Conservation (phyloP, 257 asterid species). For the Petunia secreta region DNA sequence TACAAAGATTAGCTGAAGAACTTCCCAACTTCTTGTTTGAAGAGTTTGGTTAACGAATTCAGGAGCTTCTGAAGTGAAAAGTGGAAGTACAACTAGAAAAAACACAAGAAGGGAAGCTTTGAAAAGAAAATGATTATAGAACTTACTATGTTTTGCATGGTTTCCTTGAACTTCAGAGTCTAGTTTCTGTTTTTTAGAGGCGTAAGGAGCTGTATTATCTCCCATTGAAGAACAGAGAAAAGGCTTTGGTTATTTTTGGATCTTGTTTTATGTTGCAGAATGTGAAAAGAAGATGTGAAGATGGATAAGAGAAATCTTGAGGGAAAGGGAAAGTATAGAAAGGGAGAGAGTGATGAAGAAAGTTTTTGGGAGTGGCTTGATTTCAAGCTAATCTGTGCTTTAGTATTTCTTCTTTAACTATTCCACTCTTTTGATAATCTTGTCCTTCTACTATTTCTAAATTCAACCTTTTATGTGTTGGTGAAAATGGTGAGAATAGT, state of each 20-base stretch:
- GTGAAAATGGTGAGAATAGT: neutral
- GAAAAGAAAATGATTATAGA: constrained; percentile 48
- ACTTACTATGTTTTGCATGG: constrained; percentile 57
- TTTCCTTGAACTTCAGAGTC: constrained; percentile 29
- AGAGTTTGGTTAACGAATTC: constrained; percentile 66
- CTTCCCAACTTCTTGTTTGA: constrained; percentile 79
- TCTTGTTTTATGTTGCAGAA: constrained; percentile 31
- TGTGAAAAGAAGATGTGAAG: constrained; percentile 35
- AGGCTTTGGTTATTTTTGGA: constrained; percentile 25
- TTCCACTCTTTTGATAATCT: constrained; percentile 38
- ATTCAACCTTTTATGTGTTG: neutral
- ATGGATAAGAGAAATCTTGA: constrained; percentile 50
- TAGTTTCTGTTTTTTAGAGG: constrained; percentile 38
- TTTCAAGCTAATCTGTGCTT: constrained; percentile 48
- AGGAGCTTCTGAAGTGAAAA: constrained; percentile 73
- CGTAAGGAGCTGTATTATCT: constrained; percentile 37
- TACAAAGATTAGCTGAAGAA: constrained; percentile 82
- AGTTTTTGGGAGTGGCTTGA: constrained; percentile 57
- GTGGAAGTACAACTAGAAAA: constrained; percentile 59
- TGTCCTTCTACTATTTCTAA: constrained; percentile 33
- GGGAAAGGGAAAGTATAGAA: constrained; percentile 54
- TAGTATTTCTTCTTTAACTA: constrained; percentile 26
- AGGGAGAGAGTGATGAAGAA: constrained; percentile 46
- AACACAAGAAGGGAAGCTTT: constrained; percentile 58
- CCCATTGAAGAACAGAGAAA: constrained; percentile 58